Conservation (phyloP, 2,329 filamentous ascomycete genomes). For the Curvularia sp. region DNA sequence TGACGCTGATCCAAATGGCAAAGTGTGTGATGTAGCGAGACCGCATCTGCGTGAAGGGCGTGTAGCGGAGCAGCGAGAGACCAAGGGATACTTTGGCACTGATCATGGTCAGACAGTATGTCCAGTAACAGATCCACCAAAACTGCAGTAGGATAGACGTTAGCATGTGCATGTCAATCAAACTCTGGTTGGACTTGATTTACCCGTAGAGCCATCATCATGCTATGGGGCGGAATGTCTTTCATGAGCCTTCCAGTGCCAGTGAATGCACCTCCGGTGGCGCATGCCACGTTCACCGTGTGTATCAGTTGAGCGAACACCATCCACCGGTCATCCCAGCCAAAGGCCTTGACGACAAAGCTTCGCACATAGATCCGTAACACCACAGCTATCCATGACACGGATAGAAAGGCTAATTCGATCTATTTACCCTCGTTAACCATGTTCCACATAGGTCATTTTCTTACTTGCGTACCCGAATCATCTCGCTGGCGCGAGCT, state of each 20-base stretch:
- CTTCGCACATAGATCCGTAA: slow-evolving; percentile 19
- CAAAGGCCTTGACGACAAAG: slow-evolving; percentile 20
- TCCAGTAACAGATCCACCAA: slow-evolving; percentile 18
- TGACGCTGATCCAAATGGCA: slow-evolving; percentile 34
- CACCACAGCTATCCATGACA: slow-evolving; percentile 10
- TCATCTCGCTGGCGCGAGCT: slow-evolving; percentile 1
- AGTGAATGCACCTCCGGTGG: slow-evolving; percentile 10
- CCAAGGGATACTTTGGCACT: slow-evolving; percentile 20
- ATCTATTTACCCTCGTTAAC: background rate
- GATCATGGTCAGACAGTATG: slow-evolving; percentile 18
- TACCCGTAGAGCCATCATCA: slow-evolving; percentile 7
- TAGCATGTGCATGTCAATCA: background rate
- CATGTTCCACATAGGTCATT: background rate
- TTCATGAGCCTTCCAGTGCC: slow-evolving; percentile 12
- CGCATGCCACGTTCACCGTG: slow-evolving; percentile 2
- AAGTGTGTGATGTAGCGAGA: slow-evolving; percentile 39
- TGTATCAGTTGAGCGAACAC: slow-evolving; percentile 18
- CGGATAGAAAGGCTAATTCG: background rate
- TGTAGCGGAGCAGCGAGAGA: slow-evolving; percentile 17
- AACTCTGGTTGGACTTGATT: background rate
- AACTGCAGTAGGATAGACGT: slow-evolving; percentile 1
- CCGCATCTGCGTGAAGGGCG: slow-evolving; percentile 36
- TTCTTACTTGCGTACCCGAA: background rate
- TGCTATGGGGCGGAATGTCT: slow-evolving; percentile 7
- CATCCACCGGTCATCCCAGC: slow-evolving; percentile 26